A percentile compares a stretch with the other conserved stretches of the same genome.
Evolutionary conservation across 257 asterid genomes (phyloP).

Genomic region (Craterostigma plantagineum): DNA sequence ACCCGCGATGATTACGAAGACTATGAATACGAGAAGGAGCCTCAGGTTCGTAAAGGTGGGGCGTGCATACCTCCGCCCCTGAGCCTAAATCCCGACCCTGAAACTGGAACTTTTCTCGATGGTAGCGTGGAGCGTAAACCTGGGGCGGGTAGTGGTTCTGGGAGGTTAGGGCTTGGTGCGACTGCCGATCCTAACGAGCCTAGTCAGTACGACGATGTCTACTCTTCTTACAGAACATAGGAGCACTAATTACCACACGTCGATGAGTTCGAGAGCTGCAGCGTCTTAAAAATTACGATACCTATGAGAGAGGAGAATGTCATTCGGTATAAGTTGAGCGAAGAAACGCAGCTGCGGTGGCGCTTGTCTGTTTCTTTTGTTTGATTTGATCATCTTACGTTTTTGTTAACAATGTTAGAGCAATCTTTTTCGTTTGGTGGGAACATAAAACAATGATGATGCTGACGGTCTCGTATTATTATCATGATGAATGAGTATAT

Average conservation of each 20-base stretch:
- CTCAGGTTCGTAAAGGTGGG: slow-evolving; percentile 66
- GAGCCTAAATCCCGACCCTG: slow-evolving; percentile 46
- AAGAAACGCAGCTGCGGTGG: too few species aligned
- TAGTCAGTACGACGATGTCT: slow-evolving; percentile 87
- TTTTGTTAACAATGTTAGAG: too few species aligned
- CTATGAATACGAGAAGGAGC: slow-evolving; percentile 49
- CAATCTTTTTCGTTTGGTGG: too few species aligned
- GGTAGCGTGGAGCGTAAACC: slow-evolving; percentile 57
- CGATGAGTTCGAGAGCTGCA: slow-evolving; percentile 76
- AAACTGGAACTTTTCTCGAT: slow-evolving; percentile 40
- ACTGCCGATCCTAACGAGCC: slow-evolving; percentile 56
- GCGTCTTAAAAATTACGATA: slow-evolving; percentile 6
- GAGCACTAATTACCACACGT: slow-evolving; percentile 66
- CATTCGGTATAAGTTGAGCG: too few species aligned
- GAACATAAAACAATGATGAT: too few species aligned
- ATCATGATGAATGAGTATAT: too few species aligned
- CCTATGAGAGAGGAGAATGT: too few species aligned
- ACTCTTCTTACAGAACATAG: slow-evolving; percentile 82
- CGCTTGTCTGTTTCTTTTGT: too few species aligned
- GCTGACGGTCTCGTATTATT: too few species aligned
- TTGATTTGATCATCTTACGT: too few species aligned
- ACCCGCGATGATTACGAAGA: slow-evolving; percentile 31
- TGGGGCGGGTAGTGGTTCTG: slow-evolving; percentile 36
- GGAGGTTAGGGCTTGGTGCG: slow-evolving; percentile 82
- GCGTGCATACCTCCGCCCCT: slow-evolving; percentile 92